These are phyloP conservation scores for Catharanthus roseus DNA, from an alignment of 257 asterid species.

Conservation along the genomic window DNA sequence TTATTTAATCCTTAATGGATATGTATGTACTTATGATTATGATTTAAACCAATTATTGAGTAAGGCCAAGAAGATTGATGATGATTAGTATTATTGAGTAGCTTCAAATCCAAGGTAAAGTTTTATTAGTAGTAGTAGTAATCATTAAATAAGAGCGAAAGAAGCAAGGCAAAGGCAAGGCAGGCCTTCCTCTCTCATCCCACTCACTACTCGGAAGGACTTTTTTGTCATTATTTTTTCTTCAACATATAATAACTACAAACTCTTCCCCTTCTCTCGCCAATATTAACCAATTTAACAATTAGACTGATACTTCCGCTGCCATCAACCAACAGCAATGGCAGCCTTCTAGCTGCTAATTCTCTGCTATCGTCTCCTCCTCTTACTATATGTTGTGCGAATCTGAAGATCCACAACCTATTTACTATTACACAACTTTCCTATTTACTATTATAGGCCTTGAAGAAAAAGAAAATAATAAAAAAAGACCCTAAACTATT, in stretches of 20 bases:
- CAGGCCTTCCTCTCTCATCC: not conserved
- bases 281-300: not conserved
- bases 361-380: constrained; percentile 28
- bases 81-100: not conserved
- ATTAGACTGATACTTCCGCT: not conserved
- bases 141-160: constrained; percentile 19
- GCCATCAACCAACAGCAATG: constrained; percentile 20
- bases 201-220: not conserved
- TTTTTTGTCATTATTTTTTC: constrained; percentile 12
- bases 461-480: no score
- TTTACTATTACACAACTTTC: no score
- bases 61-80: no score
- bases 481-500: no score
- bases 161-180: constrained; percentile 1
- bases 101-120: constrained; percentile 29
- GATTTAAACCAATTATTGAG: no score
- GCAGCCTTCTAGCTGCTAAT: constrained; percentile 27
- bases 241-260: not conserved
- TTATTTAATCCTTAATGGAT: no score
- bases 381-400: no score
- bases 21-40: no score
- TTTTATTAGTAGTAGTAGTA: not conserved
- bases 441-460: no score
- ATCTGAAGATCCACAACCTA: no score
- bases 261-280: not conserved